Evolutionary conservation across 495 filamentous ascomycete species (phyloP).

Genomic region (Daldinia concentrica): DNA sequence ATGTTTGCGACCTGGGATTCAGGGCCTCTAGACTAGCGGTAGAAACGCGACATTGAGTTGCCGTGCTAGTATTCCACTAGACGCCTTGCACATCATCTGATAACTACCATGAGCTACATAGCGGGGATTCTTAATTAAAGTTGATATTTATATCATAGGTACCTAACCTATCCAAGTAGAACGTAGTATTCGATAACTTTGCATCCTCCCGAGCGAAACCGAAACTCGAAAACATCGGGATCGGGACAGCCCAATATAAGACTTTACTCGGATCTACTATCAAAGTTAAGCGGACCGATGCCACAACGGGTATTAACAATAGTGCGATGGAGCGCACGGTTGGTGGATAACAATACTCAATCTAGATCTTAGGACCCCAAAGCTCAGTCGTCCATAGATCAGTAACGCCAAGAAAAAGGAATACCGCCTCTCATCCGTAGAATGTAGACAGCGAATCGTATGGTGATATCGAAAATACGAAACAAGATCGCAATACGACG

Average conservation of each 20-base stretch:
- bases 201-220: slow-evolving; percentile 8
- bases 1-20: slow-evolving; percentile 4
- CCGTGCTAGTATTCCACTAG: neutral
- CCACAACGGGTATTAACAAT: slow-evolving; percentile 18
- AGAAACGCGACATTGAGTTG: slow-evolving; percentile 3
- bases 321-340: slow-evolving; percentile 29
- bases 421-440: slow-evolving; percentile 4
- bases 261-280: slow-evolving; percentile 12
- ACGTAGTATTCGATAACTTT: slow-evolving; percentile 10
- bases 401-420: slow-evolving; percentile 22
- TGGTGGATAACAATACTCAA: slow-evolving; percentile 31
- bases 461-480: slow-evolving; percentile 9
- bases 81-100: neutral
- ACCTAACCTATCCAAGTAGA: neutral
- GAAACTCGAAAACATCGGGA: neutral
- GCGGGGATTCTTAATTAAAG: neutral
- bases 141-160: slow-evolving; percentile 3
- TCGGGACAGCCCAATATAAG: neutral
- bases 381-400: slow-evolving; percentile 22
- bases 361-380: slow-evolving; percentile 30
- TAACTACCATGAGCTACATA: neutral
- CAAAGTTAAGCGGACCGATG: slow-evolving; percentile 11
- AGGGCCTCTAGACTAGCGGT: slow-evolving; percentile 1
- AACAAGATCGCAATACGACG: slow-evolving; percentile 34
- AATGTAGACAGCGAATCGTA: slow-evolving; percentile 4